Percentiles rank a stretch among this genome's conserved stretches.
Evolutionary conservation across 441 rosid genomes (phyloP).

Genomic region (Kokia cookei): DNA sequence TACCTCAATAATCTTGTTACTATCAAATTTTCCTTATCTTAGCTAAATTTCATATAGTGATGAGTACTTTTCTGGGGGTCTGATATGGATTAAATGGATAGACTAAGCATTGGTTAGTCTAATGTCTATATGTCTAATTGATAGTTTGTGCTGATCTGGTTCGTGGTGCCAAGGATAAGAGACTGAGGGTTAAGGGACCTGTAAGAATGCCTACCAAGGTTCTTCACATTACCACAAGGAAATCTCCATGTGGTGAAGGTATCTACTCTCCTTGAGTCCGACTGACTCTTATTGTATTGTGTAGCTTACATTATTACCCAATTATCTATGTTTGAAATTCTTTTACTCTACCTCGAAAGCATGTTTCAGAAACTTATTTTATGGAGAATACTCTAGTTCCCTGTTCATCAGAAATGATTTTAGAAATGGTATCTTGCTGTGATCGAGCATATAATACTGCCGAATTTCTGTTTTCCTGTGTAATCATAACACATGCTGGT

Average conservation of each 20-base stretch:
- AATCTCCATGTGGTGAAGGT: constrained; percentile 94
- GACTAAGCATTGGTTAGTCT: neutral
- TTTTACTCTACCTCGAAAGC: neutral
- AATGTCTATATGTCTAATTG: neutral
- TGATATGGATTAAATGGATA: neutral
- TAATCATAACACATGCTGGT: neutral
- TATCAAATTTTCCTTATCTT: neutral
- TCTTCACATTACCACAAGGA: constrained; percentile 76
- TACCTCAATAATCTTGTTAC: neutral
- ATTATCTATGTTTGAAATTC: neutral
- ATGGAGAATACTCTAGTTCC: no score
- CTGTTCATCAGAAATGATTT: neutral
- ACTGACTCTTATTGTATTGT: neutral
- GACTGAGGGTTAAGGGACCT: constrained; percentile 74
- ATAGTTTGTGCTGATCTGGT: constrained; percentile 64
- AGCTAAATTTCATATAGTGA: neutral
- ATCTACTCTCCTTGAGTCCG: neutral
- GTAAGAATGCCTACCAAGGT: constrained; percentile 84
- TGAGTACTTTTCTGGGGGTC: neutral
- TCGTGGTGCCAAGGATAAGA: no score
- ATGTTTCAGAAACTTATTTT: neutral
- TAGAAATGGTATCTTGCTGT: neutral
- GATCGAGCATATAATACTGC: neutral
- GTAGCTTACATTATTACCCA: neutral
- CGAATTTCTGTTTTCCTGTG: neutral